Base-by-base conservation (phyloP, 305 asterid genomes). In the Rubia tinctorum region DNA sequence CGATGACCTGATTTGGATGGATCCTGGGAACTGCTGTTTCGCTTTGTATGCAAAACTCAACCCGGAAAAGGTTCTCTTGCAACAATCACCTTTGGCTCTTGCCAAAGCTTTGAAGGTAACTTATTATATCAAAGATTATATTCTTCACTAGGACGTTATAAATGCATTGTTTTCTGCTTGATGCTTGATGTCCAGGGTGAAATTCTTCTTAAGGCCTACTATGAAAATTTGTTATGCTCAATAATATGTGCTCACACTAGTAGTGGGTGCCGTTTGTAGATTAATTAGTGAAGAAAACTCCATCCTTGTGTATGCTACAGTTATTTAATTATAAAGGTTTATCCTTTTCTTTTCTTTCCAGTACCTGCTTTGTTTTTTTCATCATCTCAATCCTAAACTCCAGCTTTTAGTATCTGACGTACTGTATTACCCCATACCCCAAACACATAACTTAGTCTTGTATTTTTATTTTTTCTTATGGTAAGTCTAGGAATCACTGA, bases 91-190 rank as follows among this genome's bases (percentile, higher is more conserved):
- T 75, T 78, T 95, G 81, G 96, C 95, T 71, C 96, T 95, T 77
- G 88, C 96, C 8, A 95, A 95, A 82, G 97, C 98, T 80, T 76
- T 95, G 45, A 95, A 95, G 97, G 99, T 95, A 83, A 79, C 75
- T 39, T 56, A 64, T 49, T 56, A 27, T 71, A 73, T 58, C 76
- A 68, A 12, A 18, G 60, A 42, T 60, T 59, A 59, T 67, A 53
- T 45, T 45, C 42, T 73, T 44, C 6, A 34, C 55, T 45, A 45
- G 67, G 39, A 75, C 20, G 43, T 14, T 22, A 18, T 15, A 13
- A 4, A 6, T 34, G 67, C n/a, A 23, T 69, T 13, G 73, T 69
- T 23, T 6, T 6, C 27, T 6, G 23, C 62, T n/a, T n/a, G n/a
- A n/a, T n/a, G n/a, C n/a, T 8, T 15, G 45, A 18, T 69, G 25